Evolutionary conservation across 768 basidiomycete species (phyloP), one percentile per base, ranked within the genome.

Genomic region (Mycena vitilis): DNA sequence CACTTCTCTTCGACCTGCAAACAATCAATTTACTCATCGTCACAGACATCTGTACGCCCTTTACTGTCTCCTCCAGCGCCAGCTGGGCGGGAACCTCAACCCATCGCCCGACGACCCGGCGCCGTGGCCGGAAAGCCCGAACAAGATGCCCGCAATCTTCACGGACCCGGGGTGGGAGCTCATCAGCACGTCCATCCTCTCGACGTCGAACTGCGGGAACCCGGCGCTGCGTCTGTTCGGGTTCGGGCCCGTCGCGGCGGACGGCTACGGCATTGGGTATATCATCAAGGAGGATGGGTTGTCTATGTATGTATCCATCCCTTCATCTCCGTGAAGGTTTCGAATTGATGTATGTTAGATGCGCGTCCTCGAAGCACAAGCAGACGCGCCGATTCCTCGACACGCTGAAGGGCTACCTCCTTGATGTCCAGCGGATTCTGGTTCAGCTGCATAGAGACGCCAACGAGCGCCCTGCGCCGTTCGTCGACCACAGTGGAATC

Each of bases 141-240:
- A 73, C 65, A 82, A 81, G 73, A 80, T 95, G 71, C 95, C 95
- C 2, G 81, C 86, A 16, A 90, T 99, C 74, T 99, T 99, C 81
- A 91, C 88, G 3, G 97, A 99, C 76, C 88, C 89, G 0, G 97
- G 95, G 0, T 98, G 94, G 88, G 81, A 82, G 45, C 81, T 89
- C 2, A 86, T 98, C 25, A 89, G 89, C 63, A 95, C 94, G 0
- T 94, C 94, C 16, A 95, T 96, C 57, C 78, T 98, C n/a, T 93
- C 91, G n/a, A 98, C 96, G 0, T 95, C 94, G 9, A 99, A 99
- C 80, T 98, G 96, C 75, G 96, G 97, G 2, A 98, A 99, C 78
- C 96, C 96, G 1, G 96, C 96, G 10, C 79, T 98, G 75, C 83
- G 95, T 37, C 79, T 97, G 66, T 97, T 98, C 71, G 97, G 96